Conservation (phyloP, 1,284 basidiomycete genomes). For the Cystobasidium sp. region DNA sequence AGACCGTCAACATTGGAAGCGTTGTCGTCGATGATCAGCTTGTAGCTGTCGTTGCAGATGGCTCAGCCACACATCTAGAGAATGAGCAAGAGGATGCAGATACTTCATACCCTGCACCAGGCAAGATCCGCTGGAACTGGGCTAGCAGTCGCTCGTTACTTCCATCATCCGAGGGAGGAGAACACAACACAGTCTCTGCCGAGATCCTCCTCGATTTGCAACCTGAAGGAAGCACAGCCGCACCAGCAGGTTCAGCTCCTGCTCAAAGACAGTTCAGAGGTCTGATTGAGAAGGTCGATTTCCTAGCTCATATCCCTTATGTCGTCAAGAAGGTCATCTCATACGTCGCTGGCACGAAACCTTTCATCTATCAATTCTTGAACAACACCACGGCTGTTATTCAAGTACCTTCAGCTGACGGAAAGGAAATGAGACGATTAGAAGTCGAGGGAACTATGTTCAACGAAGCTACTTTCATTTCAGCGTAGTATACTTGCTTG, state of each 20-base stretch:
- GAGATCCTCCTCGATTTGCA: conserved; percentile 47
- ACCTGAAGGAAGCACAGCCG: conserved; percentile 30
- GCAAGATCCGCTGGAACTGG: conserved; percentile 76
- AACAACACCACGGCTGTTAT: conserved; percentile 75
- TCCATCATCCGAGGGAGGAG: conserved; percentile 53
- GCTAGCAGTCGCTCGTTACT: conserved; percentile 64
- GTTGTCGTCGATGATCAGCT: conserved; percentile 78
- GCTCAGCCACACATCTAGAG: conserved; percentile 66
- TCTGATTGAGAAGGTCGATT: conserved; percentile 93
- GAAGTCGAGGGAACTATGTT: conserved; percentile 73
- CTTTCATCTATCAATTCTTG: conserved; percentile 91
- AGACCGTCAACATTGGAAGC: conserved; percentile 81
- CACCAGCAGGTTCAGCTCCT: conserved; percentile 55
- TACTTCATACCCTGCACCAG: conserved; percentile 82
- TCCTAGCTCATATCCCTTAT: conserved; percentile 93
- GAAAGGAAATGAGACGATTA: conserved; percentile 58
- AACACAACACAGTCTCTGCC: conserved; percentile 43
- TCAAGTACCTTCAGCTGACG: conserved; percentile 63
- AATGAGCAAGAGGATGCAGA: conserved; percentile 64
- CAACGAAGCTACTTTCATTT: conserved; percentile 87
- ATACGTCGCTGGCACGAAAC: conserved; percentile 88
- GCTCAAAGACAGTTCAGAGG: conserved; percentile 62
- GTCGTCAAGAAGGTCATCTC: conserved; percentile 86
- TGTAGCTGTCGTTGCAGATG: conserved; percentile 66
- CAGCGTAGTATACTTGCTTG: background rate